phyloP scores from a whole-genome alignment of 345 rosid genomes.

The Gossypium herbaceum region DNA sequence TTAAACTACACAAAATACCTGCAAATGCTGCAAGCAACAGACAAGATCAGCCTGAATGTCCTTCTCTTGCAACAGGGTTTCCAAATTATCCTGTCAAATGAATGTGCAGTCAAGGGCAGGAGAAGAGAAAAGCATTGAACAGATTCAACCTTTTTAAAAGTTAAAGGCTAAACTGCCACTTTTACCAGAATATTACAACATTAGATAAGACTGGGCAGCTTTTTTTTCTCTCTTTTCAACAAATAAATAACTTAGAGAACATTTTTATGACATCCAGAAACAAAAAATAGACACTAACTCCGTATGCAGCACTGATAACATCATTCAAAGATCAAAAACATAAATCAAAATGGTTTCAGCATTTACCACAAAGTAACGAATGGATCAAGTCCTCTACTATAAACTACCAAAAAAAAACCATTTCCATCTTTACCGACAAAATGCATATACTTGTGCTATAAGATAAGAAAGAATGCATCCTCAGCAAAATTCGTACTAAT shows the following conservation, averaged over 20 bases:
- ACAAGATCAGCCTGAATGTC: conserved; percentile 66
- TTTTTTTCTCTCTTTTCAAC: neutral
- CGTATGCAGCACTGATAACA: neutral
- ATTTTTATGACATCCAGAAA: neutral
- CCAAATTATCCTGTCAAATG: conserved; percentile 57
- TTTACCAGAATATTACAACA: neutral
- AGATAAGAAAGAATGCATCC: neutral
- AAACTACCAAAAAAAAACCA: neutral
- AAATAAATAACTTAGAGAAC: neutral
- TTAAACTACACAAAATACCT: conserved; percentile 39
- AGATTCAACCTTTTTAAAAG: conserved; percentile 4
- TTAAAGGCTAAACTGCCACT: neutral
- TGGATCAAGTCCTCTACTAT: neutral
- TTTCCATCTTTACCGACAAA: neutral
- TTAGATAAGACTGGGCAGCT: neutral
- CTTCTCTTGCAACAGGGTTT: conserved; percentile 55
- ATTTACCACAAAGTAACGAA: neutral
- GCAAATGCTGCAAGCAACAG: conserved; percentile 91
- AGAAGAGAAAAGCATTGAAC: neutral
- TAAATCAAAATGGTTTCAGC: neutral
- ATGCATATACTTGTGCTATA: neutral
- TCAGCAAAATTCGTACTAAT: neutral
- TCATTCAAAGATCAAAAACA: conserved; percentile 6
- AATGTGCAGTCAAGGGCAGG: neutral
- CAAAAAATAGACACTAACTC: neutral